Evolutionary conservation across 2,329 filamentous ascomycete species (phyloP), one percentile per base, ranked within the genome.

Genomic region (Colletotrichum agaves): DNA sequence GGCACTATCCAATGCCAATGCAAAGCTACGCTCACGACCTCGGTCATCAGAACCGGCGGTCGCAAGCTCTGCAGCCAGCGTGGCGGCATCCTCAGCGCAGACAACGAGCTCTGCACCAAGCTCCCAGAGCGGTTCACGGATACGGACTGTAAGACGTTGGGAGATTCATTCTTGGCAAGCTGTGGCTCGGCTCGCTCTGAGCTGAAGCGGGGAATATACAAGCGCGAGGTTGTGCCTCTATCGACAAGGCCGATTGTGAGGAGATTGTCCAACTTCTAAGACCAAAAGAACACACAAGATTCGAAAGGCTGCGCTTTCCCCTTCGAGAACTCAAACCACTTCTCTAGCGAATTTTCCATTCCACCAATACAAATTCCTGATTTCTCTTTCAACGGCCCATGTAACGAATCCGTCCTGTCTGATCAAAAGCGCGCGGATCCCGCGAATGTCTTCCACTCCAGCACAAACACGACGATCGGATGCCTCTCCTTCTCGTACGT

Each of bases 401-500:
- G 75, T 75, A 46, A 77, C 74, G 60, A 75, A 55, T 0, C 76
- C 77, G 70, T 78, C 77, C 5, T 75, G 75, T 6, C 77, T 73
- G 23, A 78, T 61, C 61, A 79, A 53, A 49, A 78, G 64, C 6
- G 73, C 72, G 2, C 70, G 63, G 7, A 78, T 53, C 0, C 72
- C 75, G 7, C 71, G 67, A 52, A 67, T 57, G 5, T 77, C 71
- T 64, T 73, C 71, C 77, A 80, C 13, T 79, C 77, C 2, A 81
- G 74, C 8, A 79, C 73, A 69, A 63, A 66, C 4, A 58, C 67
- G 4, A 82, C 84, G 43, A 85, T 79, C 2, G 82, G 78, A 12
- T 78, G 75, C 1, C 85, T 80, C 69, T 87, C 84, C 0, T 67
- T 64, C 61, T 83, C 79, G 71, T 86, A 87, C n/a, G 79, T 83